A percentile compares a stretch with the other conserved stretches of the same genome.
phyloP scores from a whole-genome alignment of 352 stramenopile genomes.

The Phytophthora litchii region DNA sequence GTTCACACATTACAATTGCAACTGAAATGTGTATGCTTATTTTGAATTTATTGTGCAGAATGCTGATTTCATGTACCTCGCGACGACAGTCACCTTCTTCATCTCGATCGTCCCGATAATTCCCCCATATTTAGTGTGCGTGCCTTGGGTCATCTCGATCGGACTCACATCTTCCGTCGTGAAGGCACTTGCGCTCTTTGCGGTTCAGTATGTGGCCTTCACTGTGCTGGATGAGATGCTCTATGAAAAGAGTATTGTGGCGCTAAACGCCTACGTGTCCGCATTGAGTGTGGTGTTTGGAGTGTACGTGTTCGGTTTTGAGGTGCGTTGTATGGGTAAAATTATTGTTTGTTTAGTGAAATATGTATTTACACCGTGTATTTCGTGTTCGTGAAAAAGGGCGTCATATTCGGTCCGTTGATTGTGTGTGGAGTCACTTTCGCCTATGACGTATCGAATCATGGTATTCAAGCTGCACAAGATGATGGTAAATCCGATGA shows the following conservation, averaged over 20 bases:
- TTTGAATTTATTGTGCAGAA: slow-evolving; percentile 45
- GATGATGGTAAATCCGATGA: slow-evolving; percentile 63
- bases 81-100: slow-evolving; percentile 86
- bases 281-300: slow-evolving; percentile 87
- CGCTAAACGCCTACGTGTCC: slow-evolving; percentile 87
- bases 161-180: slow-evolving; percentile 82
- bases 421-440: slow-evolving; percentile 86
- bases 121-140: slow-evolving; percentile 82
- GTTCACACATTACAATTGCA: not conserved
- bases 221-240: slow-evolving; percentile 88
- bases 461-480: slow-evolving; percentile 86
- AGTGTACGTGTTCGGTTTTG: slow-evolving; percentile 88
- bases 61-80: slow-evolving; percentile 87
- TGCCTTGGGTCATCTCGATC: slow-evolving; percentile 85
- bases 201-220: slow-evolving; percentile 86
- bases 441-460: slow-evolving; percentile 87
- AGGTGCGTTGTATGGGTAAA: slow-evolving; percentile 41
- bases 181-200: slow-evolving; percentile 80
- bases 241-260: slow-evolving; percentile 88
- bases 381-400: slow-evolving; percentile 33
- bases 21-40: not conserved
- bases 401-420: slow-evolving; percentile 85
- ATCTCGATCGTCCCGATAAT: slow-evolving; percentile 91
- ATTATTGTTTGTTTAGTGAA: not conserved
- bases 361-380: slow-evolving; percentile 3